Evolutionary conservation across 768 basidiomycete species (phyloP).

Genomic region (Holtermanniella nyarrowii): DNA sequence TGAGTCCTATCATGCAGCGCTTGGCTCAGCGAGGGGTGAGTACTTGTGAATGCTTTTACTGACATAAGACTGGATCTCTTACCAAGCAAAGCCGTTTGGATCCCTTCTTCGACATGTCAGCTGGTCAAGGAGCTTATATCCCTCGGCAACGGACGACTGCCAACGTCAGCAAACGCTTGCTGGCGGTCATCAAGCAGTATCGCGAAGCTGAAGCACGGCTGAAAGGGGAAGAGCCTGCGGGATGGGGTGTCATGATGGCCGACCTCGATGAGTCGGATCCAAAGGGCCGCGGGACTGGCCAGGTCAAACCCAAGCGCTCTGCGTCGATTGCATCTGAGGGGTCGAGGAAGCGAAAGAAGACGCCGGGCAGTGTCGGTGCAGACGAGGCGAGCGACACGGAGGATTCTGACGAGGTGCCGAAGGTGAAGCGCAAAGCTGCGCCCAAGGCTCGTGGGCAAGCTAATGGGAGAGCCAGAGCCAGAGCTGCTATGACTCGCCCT

Average conservation of each 20-base stretch:
- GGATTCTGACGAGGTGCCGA: neutral
- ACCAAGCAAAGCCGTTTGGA: constrained; percentile 71
- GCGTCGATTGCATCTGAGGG: neutral
- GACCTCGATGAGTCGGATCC: constrained; percentile 34
- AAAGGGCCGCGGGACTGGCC: constrained; percentile 28
- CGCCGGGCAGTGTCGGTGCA: neutral
- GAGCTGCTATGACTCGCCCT: too few relatives aligned
- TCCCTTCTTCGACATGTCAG: constrained; percentile 61
- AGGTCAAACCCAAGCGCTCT: constrained; percentile 5
- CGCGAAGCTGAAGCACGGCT: constrained; percentile 36
- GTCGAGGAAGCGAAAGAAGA: constrained; percentile 1
- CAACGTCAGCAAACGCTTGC: constrained; percentile 75
- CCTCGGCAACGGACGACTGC: constrained; percentile 65
- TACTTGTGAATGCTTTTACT: neutral
- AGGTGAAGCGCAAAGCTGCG: neutral
- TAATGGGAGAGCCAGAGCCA: too few relatives aligned
- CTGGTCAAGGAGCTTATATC: constrained; percentile 58
- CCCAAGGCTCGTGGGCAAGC: neutral
- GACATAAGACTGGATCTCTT: constrained; percentile 49
- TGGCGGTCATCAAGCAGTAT: constrained; percentile 43
- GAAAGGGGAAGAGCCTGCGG: constrained; percentile 11
- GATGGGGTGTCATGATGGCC: constrained; percentile 36
- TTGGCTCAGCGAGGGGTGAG: constrained; percentile 67
- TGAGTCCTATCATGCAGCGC: constrained; percentile 84
- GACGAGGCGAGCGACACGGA: constrained; percentile 2